Evolutionary conservation across 202 grass and related monocot genomes (phyloP).

Genomic region (Zoysia matrella): DNA sequence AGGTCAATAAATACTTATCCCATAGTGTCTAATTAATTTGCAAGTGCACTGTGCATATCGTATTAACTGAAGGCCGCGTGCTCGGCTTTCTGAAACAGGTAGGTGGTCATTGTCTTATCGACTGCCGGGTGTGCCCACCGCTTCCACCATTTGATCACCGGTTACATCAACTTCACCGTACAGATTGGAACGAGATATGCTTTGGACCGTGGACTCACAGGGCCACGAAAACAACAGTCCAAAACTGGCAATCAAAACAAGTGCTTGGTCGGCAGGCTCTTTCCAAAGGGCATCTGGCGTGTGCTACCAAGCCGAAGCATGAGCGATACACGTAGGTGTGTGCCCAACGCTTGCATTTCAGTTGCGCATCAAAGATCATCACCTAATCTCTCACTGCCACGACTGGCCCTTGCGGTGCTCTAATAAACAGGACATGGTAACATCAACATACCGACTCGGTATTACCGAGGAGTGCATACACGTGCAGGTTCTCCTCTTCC

Average conservation of each 20-base stretch:
- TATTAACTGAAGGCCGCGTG: too few relatives aligned
- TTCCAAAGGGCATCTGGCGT: not conserved
- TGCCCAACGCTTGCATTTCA: too few relatives aligned
- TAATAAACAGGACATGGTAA: too few relatives aligned
- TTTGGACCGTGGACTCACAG: not conserved
- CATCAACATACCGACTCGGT: too few relatives aligned
- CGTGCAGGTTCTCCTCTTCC: too few relatives aligned
- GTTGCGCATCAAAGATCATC: too few relatives aligned
- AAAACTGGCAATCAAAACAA: not conserved
- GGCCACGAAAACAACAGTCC: not conserved
- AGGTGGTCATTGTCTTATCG: not conserved
- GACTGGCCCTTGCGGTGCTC: not conserved
- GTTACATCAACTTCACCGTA: not conserved
- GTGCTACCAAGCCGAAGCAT: not conserved
- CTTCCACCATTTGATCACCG: not conserved
- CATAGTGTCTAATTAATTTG: too few relatives aligned
- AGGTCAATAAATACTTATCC: too few relatives aligned
- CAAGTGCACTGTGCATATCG: too few relatives aligned
- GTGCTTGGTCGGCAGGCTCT: not conserved
- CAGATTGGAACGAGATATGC: not conserved
- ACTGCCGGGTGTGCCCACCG: too few relatives aligned
- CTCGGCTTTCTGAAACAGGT: not conserved
- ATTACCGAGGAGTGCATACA: not conserved
- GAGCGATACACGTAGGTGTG: too few relatives aligned
- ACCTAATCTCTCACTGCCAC: too few relatives aligned